A percentile compares a stretch with the other conserved stretches of the same genome.
These are phyloP conservation scores for Bolboschoenus planiculmis DNA, from an alignment of 176 grass and related monocot species.

Conservation along the genomic window DNA sequence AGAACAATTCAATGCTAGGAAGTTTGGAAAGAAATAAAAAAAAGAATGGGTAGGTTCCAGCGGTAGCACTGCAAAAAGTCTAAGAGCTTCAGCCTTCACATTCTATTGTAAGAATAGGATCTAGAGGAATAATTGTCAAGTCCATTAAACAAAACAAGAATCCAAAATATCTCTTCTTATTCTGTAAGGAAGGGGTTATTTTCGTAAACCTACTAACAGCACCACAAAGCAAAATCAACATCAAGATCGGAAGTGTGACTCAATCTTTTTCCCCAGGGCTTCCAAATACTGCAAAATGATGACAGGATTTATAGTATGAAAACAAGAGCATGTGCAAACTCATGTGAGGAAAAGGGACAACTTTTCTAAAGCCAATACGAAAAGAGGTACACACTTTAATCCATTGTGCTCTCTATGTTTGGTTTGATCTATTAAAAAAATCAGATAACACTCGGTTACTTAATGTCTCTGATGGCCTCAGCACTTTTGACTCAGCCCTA, in stretches of 20 bases:
- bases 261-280: neutral
- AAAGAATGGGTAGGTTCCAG: neutral
- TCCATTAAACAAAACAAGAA: neutral
- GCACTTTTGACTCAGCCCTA: neutral
- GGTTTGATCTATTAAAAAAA: neutral
- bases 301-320: neutral
- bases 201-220: neutral
- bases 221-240: neutral
- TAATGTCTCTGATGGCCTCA: neutral
- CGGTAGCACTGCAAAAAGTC: neutral
- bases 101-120: neutral
- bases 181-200: neutral
- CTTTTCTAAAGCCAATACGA: conserved; percentile 16
- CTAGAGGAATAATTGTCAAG: neutral
- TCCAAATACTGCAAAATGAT: conserved; percentile 12
- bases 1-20: neutral
- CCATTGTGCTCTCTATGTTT: neutral
- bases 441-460: neutral
- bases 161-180: neutral
- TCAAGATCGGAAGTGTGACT: neutral
- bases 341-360: neutral
- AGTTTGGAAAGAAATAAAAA: neutral
- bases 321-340: neutral
- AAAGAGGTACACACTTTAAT: neutral
- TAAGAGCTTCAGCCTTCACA: neutral